Base-by-base conservation (phyloP, 345 rosid genomes). In the Hypericum perforatum region DNA sequence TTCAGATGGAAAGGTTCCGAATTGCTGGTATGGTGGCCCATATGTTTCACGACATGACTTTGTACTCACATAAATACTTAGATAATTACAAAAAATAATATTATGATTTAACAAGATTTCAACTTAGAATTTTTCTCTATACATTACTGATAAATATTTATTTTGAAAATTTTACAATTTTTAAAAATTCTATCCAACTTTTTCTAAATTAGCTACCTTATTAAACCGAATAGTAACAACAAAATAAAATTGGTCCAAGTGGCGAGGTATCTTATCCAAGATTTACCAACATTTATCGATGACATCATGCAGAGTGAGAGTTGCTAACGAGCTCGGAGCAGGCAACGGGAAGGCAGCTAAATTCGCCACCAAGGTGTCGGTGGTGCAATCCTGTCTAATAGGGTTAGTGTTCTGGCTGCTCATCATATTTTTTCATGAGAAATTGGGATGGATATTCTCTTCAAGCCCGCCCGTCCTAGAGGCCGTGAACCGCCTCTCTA, bases 321-420 rank as follows among this genome's bases (percentile, higher is more conserved):
- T 87, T 8, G 87, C 97, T 6, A 90, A 90, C 45, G 97, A 90
- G 63, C 72, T 90, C 36, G 97, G 95, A 16, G 94, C 95, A 1
- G 94, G 97, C 0, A 86, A 84, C 32, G 95, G 97, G 6, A 79
- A 66, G 55, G 97, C 83, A 60, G 97, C 97, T 0, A 86, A 62
- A 64, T 86, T 84, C 52, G 97, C 97, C 0, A 76, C 87, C 22
- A 41, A 12, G 0, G 77, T 85, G 5, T 70, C 97, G 0, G 89
- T 82, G 37, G 8, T 43, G 43, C 79, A 89, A 12, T 85, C 97
- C 36, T 11, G 54, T 0, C 36, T 67, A 2, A 82, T 90, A 3
- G 95, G 97, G 16, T 11, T 78, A 7, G 42, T 81, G 47, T 82
- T 84, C 52, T 80, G 85, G 70, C 14, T 79, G 5, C 29, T 90